These are phyloP conservation scores for Vaccinium myrtillus DNA, from an alignment of 148 eudicot genomes.

Conservation along the genomic window DNA sequence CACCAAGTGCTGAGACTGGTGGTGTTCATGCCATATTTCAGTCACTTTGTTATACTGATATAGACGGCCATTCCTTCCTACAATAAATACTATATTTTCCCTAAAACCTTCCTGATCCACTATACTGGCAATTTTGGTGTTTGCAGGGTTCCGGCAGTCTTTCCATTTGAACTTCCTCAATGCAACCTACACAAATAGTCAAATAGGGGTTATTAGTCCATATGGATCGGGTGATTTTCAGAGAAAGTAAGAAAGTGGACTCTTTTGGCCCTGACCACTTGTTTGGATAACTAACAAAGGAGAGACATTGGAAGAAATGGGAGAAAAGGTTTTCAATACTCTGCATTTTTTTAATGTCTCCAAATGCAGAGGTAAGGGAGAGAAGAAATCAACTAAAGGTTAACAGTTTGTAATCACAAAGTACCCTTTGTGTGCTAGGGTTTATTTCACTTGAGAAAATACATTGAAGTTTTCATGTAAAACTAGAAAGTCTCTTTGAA, in stretches of 20 bases:
- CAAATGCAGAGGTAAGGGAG: background rate
- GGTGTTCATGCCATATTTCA: conserved; percentile 76
- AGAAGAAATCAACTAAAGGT: background rate
- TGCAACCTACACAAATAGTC: conserved; percentile 51
- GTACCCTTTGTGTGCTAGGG: background rate
- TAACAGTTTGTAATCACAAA: background rate
- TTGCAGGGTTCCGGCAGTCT: conserved; percentile 67
- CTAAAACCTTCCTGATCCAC: conserved; percentile 81
- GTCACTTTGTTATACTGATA: conserved; percentile 79
- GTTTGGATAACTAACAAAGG: background rate
- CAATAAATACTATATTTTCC: conserved; percentile 62
- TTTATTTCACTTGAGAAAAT: background rate
- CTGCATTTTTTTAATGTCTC: background rate
- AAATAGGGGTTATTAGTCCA: background rate
- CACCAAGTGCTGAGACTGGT: conserved; percentile 71
- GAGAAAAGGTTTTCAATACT: background rate
- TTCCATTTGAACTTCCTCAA: conserved; percentile 74
- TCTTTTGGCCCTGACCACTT: background rate
- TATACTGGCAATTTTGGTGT: conserved; percentile 61
- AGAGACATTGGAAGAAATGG: background rate
- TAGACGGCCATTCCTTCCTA: conserved; percentile 58
- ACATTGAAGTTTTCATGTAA: background rate
- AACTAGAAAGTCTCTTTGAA: background rate
- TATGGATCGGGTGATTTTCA: background rate
- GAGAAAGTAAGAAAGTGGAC: background rate